phyloP scores from a whole-genome alignment of 129 eudicot genomes.

The Escallonia herrerae region DNA sequence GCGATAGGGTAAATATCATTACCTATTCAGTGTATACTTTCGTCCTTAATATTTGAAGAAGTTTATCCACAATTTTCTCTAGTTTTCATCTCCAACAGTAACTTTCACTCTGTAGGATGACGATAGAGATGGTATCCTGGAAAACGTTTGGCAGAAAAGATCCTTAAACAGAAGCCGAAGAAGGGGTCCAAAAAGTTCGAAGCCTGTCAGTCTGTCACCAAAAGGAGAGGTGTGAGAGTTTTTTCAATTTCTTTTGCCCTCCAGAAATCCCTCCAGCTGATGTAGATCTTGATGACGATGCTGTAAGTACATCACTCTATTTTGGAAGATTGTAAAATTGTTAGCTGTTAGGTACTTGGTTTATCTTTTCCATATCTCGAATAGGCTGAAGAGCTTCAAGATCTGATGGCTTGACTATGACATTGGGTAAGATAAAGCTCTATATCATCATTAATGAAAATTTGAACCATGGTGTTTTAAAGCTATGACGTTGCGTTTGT shows the following conservation, averaged over 20 bases:
- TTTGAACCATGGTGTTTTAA: not conserved
- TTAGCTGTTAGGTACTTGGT: constrained; percentile 3
- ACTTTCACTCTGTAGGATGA: constrained; percentile 48
- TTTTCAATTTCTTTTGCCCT: constrained; percentile 89
- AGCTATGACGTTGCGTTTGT: constrained; percentile 6
- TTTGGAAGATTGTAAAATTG: constrained; percentile 10
- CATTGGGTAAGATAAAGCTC: constrained; percentile 40
- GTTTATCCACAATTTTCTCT: not conserved
- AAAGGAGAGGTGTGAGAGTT: constrained; percentile 84
- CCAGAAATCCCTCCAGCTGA: constrained; percentile 84
- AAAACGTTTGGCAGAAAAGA: constrained; percentile 79
- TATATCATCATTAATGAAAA: too few species aligned
- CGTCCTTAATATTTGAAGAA: not conserved
- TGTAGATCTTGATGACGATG: constrained; percentile 66
- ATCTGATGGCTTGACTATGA: constrained; percentile 88
- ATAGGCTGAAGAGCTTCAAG: constrained; percentile 92
- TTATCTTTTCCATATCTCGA: constrained; percentile 5
- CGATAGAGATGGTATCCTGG: constrained; percentile 93
- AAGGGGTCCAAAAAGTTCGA: constrained; percentile 70
- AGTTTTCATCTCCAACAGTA: too few species aligned
- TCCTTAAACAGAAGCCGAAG: constrained; percentile 78
- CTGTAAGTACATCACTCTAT: constrained; percentile 31
- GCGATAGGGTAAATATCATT: constrained; percentile 65
- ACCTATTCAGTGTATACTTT: not conserved
- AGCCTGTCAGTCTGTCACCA: constrained; percentile 79